Evolutionary conservation across 192 early-diverging fungal genomes (phyloP).

Genomic region (Backusella liffmaniae): DNA sequence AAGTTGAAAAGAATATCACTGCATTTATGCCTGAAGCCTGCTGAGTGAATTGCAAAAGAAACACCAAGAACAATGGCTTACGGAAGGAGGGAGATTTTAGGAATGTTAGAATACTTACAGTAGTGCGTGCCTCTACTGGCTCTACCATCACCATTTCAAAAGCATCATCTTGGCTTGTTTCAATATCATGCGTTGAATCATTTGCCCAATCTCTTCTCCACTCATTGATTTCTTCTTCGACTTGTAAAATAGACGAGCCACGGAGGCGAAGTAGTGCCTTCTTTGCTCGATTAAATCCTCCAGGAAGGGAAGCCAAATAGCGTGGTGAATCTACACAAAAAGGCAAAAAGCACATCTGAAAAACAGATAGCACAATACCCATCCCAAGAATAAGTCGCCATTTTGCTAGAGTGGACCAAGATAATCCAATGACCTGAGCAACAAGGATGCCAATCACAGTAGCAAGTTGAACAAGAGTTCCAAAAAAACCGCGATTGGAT

Average conservation of each 20-base stretch:
- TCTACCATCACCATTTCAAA: background rate
- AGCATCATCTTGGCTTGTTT: background rate
- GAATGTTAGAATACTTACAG: slow-evolving; percentile 42
- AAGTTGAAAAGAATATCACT: slow-evolving; percentile 84
- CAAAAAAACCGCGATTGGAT: slow-evolving; percentile 67
- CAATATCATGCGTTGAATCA: slow-evolving; percentile 8
- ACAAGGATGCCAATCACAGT: slow-evolving; percentile 81
- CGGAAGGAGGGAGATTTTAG: slow-evolving; percentile 50
- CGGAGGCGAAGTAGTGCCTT: slow-evolving; percentile 56
- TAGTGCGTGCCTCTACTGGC: background rate
- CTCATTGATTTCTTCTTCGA: slow-evolving; percentile 50
- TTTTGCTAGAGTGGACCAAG: slow-evolving; percentile 51
- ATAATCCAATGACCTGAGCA: slow-evolving; percentile 68
- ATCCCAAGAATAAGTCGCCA: slow-evolving; percentile 78
- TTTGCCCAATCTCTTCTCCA: slow-evolving; percentile 43
- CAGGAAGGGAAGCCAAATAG: slow-evolving; percentile 55
- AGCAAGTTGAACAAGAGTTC: slow-evolving; percentile 80
- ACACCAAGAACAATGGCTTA: slow-evolving; percentile 58
- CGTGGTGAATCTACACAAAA: slow-evolving; percentile 83
- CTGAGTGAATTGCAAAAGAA: slow-evolving; percentile 76
- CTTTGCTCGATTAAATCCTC: slow-evolving; percentile 51
- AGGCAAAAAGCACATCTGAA: slow-evolving; percentile 65
- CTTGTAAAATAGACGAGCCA: slow-evolving; percentile 40
- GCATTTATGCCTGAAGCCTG: slow-evolving; percentile 92
- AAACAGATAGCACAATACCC: slow-evolving; percentile 54